Evolutionary conservation across 2,329 filamentous ascomycete species (phyloP).

Genomic region (Fusarium newnesense): DNA sequence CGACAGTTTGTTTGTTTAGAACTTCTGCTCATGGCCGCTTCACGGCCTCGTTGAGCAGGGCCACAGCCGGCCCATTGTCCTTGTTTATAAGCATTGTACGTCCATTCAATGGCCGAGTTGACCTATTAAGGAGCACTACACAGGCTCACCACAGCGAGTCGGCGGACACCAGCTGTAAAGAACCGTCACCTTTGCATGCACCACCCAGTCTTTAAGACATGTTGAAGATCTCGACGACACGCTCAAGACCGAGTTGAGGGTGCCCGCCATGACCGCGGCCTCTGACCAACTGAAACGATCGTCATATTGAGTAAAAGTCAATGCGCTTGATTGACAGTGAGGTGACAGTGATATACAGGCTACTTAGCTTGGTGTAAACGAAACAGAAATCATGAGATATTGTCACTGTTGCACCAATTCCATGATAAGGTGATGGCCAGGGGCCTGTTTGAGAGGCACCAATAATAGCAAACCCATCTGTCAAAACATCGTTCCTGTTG

Average conservation of each 20-base stretch:
- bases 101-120: constrained; percentile 22
- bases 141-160: constrained; percentile 39
- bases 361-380: constrained; percentile 11
- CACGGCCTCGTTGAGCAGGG: constrained; percentile 29
- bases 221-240: background rate
- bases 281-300: constrained; percentile 21
- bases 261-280: constrained; percentile 27
- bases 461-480: constrained; percentile 20
- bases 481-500: constrained; percentile 9
- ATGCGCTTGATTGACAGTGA: constrained; percentile 2
- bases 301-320: constrained; percentile 26
- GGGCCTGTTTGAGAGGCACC: constrained; percentile 19
- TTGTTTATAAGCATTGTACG: constrained; percentile 35
- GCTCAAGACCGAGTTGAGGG: background rate
- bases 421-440: constrained; percentile 6
- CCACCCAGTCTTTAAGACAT: constrained; percentile 13
- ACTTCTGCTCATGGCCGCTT: constrained; percentile 32
- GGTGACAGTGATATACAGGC: background rate
- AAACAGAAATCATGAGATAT: constrained; percentile 36
- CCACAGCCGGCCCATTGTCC: constrained; percentile 34
- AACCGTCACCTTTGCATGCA: constrained; percentile 27
- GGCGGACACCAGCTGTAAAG: constrained; percentile 31
- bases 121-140: constrained; percentile 26
- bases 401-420: constrained; percentile 17
- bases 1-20: constrained; percentile 43